Percentiles rank a stretch among this genome's conserved stretches.
These are phyloP conservation scores for Actinomortierella wolfii DNA, from an alignment of 371 early-diverging fungal genomes.

Conservation along the genomic window DNA sequence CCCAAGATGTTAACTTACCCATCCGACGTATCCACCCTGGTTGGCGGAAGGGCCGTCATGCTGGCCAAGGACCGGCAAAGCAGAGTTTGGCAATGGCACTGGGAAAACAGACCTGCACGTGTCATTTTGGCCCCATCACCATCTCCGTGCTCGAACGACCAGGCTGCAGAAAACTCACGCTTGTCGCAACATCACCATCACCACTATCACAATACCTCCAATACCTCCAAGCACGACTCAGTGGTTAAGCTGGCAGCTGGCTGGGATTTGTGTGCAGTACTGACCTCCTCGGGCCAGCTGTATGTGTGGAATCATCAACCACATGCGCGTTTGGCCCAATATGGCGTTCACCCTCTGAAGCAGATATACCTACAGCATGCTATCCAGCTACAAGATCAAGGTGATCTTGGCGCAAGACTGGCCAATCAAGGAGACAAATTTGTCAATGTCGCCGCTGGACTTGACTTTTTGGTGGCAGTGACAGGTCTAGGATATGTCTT, in stretches of 20 bases:
- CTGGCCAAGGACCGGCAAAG: slow-evolving; percentile 29
- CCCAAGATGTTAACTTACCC: slow-evolving; percentile 37
- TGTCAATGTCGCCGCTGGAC: slow-evolving; percentile 24
- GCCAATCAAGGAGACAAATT: slow-evolving; percentile 19
- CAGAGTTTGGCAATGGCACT: slow-evolving; percentile 41
- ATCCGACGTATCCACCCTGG: slow-evolving; percentile 17
- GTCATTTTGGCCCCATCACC: slow-evolving; percentile 10
- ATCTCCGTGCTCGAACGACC: too few species aligned
- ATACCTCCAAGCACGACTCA: too few species aligned
- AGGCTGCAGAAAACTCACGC: too few species aligned
- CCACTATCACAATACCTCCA: not conserved
- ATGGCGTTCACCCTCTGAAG: too few species aligned
- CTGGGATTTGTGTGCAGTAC: slow-evolving; percentile 36
- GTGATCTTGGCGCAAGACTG: too few species aligned
- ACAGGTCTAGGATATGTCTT: slow-evolving; percentile 21
- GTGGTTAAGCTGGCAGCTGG: slow-evolving; percentile 26
- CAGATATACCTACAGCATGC: too few species aligned
- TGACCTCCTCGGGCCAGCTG: slow-evolving; percentile 26
- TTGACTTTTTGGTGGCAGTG: slow-evolving; percentile 31
- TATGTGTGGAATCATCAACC: slow-evolving; percentile 18
- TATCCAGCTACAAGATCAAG: too few species aligned
- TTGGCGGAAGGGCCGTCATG: slow-evolving; percentile 30
- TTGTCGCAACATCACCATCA: slow-evolving; percentile 1
- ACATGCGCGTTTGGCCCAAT: too few species aligned
- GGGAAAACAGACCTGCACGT: slow-evolving; percentile 23